These are phyloP conservation scores for Aspergillus leporis DNA, from an alignment of 495 filamentous ascomycete genomes.

Conservation along the genomic window DNA sequence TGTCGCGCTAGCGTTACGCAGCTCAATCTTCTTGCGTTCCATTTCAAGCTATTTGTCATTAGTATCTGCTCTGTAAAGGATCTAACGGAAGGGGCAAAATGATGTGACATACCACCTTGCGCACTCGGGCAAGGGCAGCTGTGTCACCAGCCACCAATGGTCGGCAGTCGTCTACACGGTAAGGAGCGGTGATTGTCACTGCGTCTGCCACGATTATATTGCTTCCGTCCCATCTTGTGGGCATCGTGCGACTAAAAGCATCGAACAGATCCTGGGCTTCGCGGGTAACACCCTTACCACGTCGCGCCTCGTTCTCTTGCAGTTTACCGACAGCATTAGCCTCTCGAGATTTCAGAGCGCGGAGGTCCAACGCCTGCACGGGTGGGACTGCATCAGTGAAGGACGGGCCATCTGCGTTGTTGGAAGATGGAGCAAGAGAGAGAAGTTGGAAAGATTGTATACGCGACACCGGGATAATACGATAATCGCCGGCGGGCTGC, in stretches of 20 bases:
- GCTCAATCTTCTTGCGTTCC: slow-evolving; percentile 52
- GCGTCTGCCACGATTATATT: slow-evolving; percentile 65
- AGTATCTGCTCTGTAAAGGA: background rate
- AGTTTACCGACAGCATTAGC: slow-evolving; percentile 53
- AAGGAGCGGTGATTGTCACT: slow-evolving; percentile 63
- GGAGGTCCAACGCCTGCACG: slow-evolving; percentile 50
- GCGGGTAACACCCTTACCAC: slow-evolving; percentile 62
- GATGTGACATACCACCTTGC: slow-evolving; percentile 59
- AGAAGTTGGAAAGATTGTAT: slow-evolving; percentile 61
- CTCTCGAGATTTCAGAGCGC: slow-evolving; percentile 54
- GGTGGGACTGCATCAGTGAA: slow-evolving; percentile 43
- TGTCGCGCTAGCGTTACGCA: slow-evolving; percentile 45
- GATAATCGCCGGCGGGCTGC: slow-evolving; percentile 56
- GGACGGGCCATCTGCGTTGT: slow-evolving; percentile 36
- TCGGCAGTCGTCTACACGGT: slow-evolving; percentile 59
- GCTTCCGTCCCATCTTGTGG: slow-evolving; percentile 61
- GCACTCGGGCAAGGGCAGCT: slow-evolving; percentile 55
- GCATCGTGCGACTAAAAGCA: slow-evolving; percentile 62
- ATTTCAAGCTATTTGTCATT: slow-evolving; percentile 42
- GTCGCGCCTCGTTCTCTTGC: slow-evolving; percentile 53
- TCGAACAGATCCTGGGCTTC: slow-evolving; percentile 74
- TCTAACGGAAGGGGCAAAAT: background rate
- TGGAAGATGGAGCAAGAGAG: slow-evolving; percentile 36
- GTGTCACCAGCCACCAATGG: slow-evolving; percentile 49
- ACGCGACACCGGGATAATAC: slow-evolving; percentile 62